phyloP scores from a whole-genome alignment of 305 asterid genomes.

The Lippia alba region DNA sequence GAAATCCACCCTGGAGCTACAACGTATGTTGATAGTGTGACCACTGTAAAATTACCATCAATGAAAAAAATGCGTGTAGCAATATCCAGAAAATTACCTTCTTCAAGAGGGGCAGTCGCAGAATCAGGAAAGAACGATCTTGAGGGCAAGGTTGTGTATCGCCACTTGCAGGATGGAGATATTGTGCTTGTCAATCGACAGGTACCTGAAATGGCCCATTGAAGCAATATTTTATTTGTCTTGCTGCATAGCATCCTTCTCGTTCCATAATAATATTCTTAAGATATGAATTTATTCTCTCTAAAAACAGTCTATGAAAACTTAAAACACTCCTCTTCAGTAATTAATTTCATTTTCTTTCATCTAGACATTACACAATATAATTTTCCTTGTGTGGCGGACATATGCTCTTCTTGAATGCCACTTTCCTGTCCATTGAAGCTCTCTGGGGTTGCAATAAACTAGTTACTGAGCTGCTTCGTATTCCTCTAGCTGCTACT shows the following conservation, averaged over 20 bases:
- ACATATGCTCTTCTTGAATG: neutral
- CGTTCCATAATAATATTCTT: too few relatives aligned
- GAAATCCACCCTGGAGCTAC: conserved; percentile 90
- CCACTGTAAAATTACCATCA: conserved; percentile 56
- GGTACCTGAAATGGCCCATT: conserved; percentile 51
- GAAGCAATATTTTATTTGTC: conserved; percentile 15
- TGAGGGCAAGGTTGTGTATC: conserved; percentile 84
- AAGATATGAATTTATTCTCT: neutral
- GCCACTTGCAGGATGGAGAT: conserved; percentile 98
- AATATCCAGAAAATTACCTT: conserved; percentile 79
- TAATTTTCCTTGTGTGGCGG: conserved; percentile 5
- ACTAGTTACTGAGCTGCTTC: conserved; percentile 24
- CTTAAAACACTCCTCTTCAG: neutral
- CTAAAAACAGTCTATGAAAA: neutral
- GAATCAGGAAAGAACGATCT: conserved; percentile 66
- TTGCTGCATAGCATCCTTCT: conserved; percentile 12
- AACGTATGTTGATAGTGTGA: conserved; percentile 66
- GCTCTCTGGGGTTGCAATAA: neutral
- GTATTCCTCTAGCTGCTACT: conserved; percentile 22
- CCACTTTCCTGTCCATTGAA: conserved; percentile 3
- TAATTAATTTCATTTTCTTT: conserved; percentile 2
- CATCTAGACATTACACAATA: neutral
- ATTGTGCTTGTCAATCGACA: conserved; percentile 96
- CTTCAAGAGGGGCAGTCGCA: conserved; percentile 75
- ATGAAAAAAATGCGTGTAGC: conserved; percentile 59